Evolutionary conservation across 163 green algal genomes (phyloP).

Genomic region (Chlorella variabilis): DNA sequence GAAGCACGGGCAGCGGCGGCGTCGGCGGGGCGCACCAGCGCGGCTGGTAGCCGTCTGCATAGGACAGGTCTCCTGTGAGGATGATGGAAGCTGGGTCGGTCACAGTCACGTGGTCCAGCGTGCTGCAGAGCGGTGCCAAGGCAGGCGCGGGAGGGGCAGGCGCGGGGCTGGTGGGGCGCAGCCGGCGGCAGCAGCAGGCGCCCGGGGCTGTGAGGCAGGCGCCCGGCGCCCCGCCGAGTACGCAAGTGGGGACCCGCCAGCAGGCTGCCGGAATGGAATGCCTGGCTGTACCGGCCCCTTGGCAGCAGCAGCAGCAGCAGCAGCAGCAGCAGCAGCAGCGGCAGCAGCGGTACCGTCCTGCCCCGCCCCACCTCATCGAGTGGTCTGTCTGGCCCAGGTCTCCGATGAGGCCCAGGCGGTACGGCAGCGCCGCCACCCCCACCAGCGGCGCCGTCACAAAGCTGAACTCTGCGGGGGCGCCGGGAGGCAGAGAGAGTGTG

Average conservation of each 20-base stretch:
- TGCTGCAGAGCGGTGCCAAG: conserved; percentile 36
- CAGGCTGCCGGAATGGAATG: no score
- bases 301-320: neutral
- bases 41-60: conserved; percentile 70
- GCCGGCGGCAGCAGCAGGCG: neutral
- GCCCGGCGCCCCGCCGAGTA: no score
- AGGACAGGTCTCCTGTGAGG: conserved; percentile 78
- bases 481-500: no score
- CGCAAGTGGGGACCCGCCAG: no score
- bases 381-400: conserved; percentile 83
- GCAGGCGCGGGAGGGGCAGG: neutral
- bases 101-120: conserved; percentile 69
- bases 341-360: no score
- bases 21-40: conserved; percentile 10
- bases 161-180: neutral
- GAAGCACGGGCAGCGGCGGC: neutral
- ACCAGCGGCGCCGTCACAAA: conserved; percentile 54
- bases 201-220: no score
- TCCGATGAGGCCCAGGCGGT: conserved; percentile 61
- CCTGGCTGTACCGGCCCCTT: no score
- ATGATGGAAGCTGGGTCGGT: conserved; percentile 49
- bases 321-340: no score
- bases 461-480: conserved; percentile 36
- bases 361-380: conserved; percentile 40
- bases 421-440: conserved; percentile 49